Evolutionary conservation across 257 asterid species (phyloP), one percentile per base, ranked within the genome.

Genomic region (Salvia hispanica): DNA sequence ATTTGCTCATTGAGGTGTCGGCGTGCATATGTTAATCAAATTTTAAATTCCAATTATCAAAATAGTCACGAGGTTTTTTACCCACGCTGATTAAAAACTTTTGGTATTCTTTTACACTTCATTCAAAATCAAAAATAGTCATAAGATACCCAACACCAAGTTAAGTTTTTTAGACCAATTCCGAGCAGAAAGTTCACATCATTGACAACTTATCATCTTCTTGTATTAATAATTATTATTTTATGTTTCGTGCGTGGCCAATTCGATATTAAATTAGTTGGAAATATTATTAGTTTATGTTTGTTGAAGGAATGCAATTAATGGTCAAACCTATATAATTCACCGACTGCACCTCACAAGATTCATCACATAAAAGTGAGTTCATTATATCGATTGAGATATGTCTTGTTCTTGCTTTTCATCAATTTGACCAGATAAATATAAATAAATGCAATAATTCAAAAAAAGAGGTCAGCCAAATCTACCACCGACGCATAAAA

Each of bases 281-380:
- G 39, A 63, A 67, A 39, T 74, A 46, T 5, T 0, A 34, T 34
- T 51, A 33, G 60, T 60, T 15, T 3, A 69, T 58, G 64, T 60
- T 28, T 46, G 70, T 66, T 66, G 28, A 67, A 76, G 37, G 9
- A 39, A 37, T 47, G 54, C n/a, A 53, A 67, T 56, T 39, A 65
- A 55, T 40, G 33, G 61, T 70, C 77, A 78, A 71, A 74, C 72
- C 72, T 33, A 74, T 74, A 66, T 18, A 71, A 78, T 71, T 55
- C 83, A 71, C 80, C 81, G 72, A 67, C 78, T 44, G 39, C 62
- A 28, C 31, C 39, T 62, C 82, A 74, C 82, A 36, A 6, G 82
- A 69, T 74, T 73, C 77, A 78, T 70, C 62, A 34, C 15, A 9
- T 14, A 67, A 53, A 54, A 47, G 21, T 43, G 28, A 72, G 64